Base-by-base conservation (phyloP, 176 grass and related monocot species). In the Cymbopogon citratus region DNA sequence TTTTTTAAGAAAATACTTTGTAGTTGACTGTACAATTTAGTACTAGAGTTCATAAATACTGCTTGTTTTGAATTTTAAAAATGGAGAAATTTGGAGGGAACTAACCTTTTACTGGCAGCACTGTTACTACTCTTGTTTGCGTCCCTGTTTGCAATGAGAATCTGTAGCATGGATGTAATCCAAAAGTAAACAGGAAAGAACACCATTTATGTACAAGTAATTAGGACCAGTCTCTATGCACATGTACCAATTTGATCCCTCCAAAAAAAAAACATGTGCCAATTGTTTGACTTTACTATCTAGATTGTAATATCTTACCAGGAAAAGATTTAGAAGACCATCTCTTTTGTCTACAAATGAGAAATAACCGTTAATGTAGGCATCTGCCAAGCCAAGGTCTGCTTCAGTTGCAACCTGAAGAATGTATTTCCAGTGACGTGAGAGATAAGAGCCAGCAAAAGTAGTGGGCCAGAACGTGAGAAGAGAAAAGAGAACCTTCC, bases 131-230 rank as follows among this genome's bases (percentile, higher is more conserved):
- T 63, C 57, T 84, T 94, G 6, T 73, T 81, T 21, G 75, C 7
- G 54, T 91, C 90, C 81, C 85, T 92, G 48, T 94, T 97, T 69
- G 86, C 83, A 67, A 97, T 94, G 27, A 97, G 88, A 85, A 97
- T 85, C 94, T 97, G 81, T 13, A 85, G 14, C 12, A 63, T 46
- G 2, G 52, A 70, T 82, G 39, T 12, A 60, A 26, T 46, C 45
- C 25, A 19, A 83, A 57, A 59, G 54, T 46, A 82, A 33, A 82
- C 3, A 59, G 21, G 25, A 44, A 78, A 76, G 63, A 52, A 7
- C 29, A 68, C 6, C 19, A 49, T 18, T 14, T 24, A 23, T 66
- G 59, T 64, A 45, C 38, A 49, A 66, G 41, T 46, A 65, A 65
- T 19, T 78, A 66, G 26, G 16, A 18, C 40, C 28, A n/a, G 12